phyloP scores from a whole-genome alignment of 2,329 filamentous ascomycete species.

The Curvularia hawaiiensis region DNA sequence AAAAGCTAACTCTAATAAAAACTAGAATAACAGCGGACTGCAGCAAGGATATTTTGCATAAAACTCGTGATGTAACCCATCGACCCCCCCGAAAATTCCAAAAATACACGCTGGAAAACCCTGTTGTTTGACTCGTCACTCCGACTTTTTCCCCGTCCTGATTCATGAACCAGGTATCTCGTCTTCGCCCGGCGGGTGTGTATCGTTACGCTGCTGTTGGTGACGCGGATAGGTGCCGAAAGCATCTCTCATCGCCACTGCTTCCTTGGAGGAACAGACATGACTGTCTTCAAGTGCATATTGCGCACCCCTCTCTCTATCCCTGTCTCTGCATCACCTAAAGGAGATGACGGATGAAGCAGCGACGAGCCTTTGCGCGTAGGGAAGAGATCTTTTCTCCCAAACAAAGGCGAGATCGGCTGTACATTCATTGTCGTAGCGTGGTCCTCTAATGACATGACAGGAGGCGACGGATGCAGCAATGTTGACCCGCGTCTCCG shows the following conservation, averaged over 20 bases:
- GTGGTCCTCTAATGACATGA: neutral
- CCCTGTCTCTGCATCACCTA: neutral
- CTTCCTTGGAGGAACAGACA: conserved; percentile 8
- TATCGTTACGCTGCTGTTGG: neutral
- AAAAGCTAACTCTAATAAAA: neutral
- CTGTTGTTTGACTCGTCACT: no score
- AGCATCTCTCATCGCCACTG: neutral
- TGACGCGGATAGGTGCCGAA: neutral
- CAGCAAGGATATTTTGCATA: neutral
- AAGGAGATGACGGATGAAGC: conserved; percentile 29
- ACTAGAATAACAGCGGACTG: neutral
- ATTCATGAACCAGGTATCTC: neutral
- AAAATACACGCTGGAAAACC: neutral
- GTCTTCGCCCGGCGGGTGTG: neutral
- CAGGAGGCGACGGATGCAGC: conserved; percentile 14
- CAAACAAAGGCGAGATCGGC: neutral
- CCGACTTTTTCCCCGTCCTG: neutral
- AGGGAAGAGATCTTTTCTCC: neutral
- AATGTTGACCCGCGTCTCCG: conserved; percentile 11
- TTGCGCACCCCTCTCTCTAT: neutral
- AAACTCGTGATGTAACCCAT: neutral
- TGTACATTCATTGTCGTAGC: neutral
- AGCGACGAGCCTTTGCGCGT: conserved; percentile 21
- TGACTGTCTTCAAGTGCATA: conserved; percentile 1
- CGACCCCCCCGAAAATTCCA: neutral